These are phyloP conservation scores for Plasmodium cynomolgi DNA, from an alignment of 169 alveolate species.

Conservation along the genomic window DNA sequence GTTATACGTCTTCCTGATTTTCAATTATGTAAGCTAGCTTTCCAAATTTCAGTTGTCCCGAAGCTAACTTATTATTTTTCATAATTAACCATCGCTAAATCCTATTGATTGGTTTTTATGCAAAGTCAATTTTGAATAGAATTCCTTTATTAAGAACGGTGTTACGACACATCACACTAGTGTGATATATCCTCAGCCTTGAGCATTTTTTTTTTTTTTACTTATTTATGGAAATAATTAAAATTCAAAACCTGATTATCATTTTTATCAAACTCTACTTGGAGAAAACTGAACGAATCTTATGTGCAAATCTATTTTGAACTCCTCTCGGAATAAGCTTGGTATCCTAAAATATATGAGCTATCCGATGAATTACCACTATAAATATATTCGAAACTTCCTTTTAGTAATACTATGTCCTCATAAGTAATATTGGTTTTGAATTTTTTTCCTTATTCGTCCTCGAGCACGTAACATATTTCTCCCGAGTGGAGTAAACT, in stretches of 20 bases:
- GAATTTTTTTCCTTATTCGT: background rate
- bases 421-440: background rate
- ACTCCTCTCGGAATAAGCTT: background rate
- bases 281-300: background rate
- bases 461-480: background rate
- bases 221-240: background rate
- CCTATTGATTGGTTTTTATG: background rate
- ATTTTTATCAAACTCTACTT: background rate
- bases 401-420: background rate
- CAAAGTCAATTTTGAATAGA: background rate
- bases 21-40: background rate
- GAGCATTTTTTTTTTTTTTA: background rate
- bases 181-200: background rate
- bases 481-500: background rate
- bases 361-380: background rate
- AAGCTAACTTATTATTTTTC: background rate
- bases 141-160: background rate
- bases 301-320: background rate
- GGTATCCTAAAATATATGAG: background rate
- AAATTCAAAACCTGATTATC: background rate
- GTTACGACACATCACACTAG: background rate
- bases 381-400: background rate
- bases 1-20: background rate
- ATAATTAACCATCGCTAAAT: background rate
- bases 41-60: background rate